Evolutionary conservation across 768 basidiomycete genomes (phyloP).

Genomic region (Mycena belliarum): DNA sequence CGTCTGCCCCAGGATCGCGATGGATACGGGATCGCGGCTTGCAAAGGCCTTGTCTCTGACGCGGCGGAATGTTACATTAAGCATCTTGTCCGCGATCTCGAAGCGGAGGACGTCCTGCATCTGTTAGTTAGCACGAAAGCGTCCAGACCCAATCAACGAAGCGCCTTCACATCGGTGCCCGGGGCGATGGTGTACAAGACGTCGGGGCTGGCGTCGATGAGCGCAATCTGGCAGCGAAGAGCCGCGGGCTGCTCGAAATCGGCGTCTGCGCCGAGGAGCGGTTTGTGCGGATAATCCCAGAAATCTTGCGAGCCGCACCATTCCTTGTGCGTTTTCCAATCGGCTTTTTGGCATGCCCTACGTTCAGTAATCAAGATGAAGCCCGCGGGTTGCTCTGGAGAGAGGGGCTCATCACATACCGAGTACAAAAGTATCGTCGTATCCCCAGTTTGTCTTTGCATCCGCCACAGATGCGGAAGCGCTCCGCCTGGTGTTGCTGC

Average conservation of each 20-base stretch:
- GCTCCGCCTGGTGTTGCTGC: constrained; percentile 2
- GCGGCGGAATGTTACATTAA: constrained; percentile 9
- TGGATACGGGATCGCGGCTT: constrained; percentile 2
- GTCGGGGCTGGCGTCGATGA: constrained; percentile 8
- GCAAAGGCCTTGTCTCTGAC: constrained; percentile 11
- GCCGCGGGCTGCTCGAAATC: constrained; percentile 7
- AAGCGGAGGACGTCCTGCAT: constrained; percentile 6
- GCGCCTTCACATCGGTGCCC: neutral
- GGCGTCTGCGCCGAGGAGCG: constrained; percentile 2
- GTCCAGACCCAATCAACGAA: neutral
- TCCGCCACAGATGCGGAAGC: constrained; percentile 9
- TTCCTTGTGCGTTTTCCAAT: constrained; percentile 16
- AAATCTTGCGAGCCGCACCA: constrained; percentile 14
- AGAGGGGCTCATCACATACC: neutral
- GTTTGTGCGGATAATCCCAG: constrained; percentile 12
- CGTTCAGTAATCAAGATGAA: neutral
- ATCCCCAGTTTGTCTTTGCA: constrained; percentile 12
- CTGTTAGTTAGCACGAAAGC: neutral
- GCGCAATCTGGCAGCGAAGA: constrained; percentile 6
- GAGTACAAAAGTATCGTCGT: constrained; percentile 12
- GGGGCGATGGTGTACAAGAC: constrained; percentile 2
- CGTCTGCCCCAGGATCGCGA: neutral
- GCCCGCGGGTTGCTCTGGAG: neutral
- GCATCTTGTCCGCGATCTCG: constrained; percentile 7
- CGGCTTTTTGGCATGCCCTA: constrained; percentile 11